Percentiles rank a stretch among this genome's conserved stretches.
phyloP scores from a whole-genome alignment of 805 yeast species.

The Zygosaccharomyces siamensis region DNA sequence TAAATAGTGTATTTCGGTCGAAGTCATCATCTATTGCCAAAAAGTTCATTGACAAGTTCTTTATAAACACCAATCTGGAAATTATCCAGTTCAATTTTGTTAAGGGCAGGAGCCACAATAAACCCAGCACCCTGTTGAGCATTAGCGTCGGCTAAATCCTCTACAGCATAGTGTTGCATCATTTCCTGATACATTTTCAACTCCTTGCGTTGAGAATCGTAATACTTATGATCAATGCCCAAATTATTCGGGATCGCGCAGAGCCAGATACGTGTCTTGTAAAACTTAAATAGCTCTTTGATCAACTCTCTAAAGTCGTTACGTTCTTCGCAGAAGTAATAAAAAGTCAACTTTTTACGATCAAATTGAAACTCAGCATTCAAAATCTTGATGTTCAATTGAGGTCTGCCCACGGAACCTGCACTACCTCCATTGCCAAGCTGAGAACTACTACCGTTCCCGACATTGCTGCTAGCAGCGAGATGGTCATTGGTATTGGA shows the following conservation, averaged over 20 bases:
- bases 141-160: slow-evolving; percentile 24
- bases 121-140: slow-evolving; percentile 15
- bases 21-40: slow-evolving; percentile 8
- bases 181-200: slow-evolving; percentile 33
- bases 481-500: background rate
- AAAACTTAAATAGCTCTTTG: slow-evolving; percentile 66
- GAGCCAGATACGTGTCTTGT: slow-evolving; percentile 78
- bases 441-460: slow-evolving; percentile 6
- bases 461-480: background rate
- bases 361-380: slow-evolving; percentile 82
- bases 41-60: slow-evolving; percentile 32
- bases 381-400: slow-evolving; percentile 53
- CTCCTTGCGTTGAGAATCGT: slow-evolving; percentile 31
- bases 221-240: slow-evolving; percentile 30
- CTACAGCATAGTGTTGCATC: slow-evolving; percentile 31
- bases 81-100: slow-evolving; percentile 31
- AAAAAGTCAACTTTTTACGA: slow-evolving; percentile 69
- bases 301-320: slow-evolving; percentile 71
- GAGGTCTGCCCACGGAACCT: slow-evolving; percentile 28
- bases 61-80: slow-evolving; percentile 37
- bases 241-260: slow-evolving; percentile 55
- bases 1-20: background rate
- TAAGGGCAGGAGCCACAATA: slow-evolving; percentile 28
- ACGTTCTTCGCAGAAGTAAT: slow-evolving; percentile 59
- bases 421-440: slow-evolving; percentile 24